Percentiles rank a stretch among this genome's conserved stretches.
phyloP scores from a whole-genome alignment of 441 rosid species.

The Manihot esculenta region DNA sequence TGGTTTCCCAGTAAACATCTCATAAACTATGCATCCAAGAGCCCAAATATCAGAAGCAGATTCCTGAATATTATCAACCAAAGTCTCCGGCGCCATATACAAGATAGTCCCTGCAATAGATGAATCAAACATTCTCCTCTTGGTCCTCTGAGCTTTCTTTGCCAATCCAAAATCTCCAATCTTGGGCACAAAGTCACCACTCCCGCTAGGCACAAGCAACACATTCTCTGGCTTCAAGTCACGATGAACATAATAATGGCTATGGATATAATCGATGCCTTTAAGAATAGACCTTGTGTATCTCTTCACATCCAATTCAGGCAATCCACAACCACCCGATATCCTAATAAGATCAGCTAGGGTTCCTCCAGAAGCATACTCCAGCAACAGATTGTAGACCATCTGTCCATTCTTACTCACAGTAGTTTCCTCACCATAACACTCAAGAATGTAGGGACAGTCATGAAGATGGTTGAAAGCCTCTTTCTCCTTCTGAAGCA shows the following conservation, averaged over 20 bases:
- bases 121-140: conserved; percentile 14
- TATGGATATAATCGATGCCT: conserved; percentile 2
- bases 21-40: conserved; percentile 31
- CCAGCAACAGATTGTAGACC: background rate
- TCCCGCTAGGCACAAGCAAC: conserved; percentile 14
- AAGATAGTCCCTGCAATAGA: conserved; percentile 25
- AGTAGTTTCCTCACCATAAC: background rate
- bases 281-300: conserved; percentile 7
- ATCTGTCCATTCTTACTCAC: background rate
- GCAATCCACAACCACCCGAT: conserved; percentile 19
- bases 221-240: conserved; percentile 30
- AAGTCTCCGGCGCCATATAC: conserved; percentile 30
- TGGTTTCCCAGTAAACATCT: conserved; percentile 32
- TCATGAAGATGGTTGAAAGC: conserved; percentile 17
- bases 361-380: conserved; percentile 17
- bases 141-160: conserved; percentile 16
- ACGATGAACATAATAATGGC: background rate
- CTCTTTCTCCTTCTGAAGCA: conserved; percentile 36
- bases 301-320: conserved; percentile 25
- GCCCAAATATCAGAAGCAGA: conserved; percentile 35
- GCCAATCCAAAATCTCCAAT: conserved; percentile 35
- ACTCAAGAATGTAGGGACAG: background rate
- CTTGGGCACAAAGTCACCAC: conserved; percentile 21
- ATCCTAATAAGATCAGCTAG: conserved; percentile 9
- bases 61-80: conserved; percentile 22